These are phyloP conservation scores for Metschnikowia borealis DNA, from an alignment of 805 yeast genomes.

Conservation along the genomic window DNA sequence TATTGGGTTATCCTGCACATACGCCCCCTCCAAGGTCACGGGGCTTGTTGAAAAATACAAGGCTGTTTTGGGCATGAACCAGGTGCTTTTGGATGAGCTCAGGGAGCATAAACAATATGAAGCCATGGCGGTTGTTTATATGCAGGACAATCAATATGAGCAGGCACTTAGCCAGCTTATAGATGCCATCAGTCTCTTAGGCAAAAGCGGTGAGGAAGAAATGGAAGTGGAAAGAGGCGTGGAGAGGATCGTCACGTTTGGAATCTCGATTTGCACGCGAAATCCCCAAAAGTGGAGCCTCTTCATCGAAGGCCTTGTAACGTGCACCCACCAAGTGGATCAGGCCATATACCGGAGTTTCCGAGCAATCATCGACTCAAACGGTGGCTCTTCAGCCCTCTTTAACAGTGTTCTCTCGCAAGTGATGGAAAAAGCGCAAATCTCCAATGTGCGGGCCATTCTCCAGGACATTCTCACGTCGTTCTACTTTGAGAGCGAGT, in stretches of 20 bases:
- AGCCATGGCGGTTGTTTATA: conserved; percentile 29
- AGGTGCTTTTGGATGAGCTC: conserved; percentile 16
- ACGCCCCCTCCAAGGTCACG: conserved; percentile 14
- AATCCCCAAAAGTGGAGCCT: conserved; percentile 30
- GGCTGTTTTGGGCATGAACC: conserved; percentile 4
- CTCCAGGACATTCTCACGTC: conserved; percentile 62
- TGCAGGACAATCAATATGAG: conserved; percentile 18
- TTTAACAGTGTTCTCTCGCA: conserved; percentile 12
- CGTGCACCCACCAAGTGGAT: conserved; percentile 18
- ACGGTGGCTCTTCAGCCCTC: conserved; percentile 2
- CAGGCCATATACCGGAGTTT: conserved; percentile 31
- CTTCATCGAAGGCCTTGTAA: conserved; percentile 24
- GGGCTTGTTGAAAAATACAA: conserved; percentile 15
- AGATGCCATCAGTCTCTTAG: too few relatives aligned
- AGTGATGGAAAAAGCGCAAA: conserved; percentile 26
- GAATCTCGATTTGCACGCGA: conserved; percentile 10
- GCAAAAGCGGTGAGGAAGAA: not conserved
- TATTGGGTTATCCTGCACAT: conserved; percentile 22
- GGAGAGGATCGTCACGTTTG: conserved; percentile 6
- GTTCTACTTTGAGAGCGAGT: conserved; percentile 58
- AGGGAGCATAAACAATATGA: conserved; percentile 23
- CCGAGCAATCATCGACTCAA: conserved; percentile 28
- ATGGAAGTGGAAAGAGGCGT: not conserved
- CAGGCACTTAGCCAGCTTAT: conserved; percentile 29
- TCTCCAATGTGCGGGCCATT: conserved; percentile 57